Base-by-base conservation (phyloP, 352 stramenopile species). In the Phytopythium helicoides region DNA sequence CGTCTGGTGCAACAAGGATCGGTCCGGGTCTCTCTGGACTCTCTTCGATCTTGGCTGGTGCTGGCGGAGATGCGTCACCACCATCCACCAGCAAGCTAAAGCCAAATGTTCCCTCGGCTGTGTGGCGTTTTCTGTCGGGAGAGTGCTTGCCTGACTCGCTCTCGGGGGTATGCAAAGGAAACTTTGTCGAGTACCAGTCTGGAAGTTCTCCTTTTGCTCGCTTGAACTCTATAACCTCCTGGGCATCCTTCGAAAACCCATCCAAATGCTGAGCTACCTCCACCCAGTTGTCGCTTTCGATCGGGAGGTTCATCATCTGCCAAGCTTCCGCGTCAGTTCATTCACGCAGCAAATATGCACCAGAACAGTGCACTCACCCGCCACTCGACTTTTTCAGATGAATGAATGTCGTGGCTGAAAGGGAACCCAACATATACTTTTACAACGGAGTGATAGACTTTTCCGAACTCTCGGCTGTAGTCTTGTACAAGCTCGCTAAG, bases 401-500 rank as follows among this genome's bases (percentile, higher is more conserved):
- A 94, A 62, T 95, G 84, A 39, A 94, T 92, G 47, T 92, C 73
- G 51, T 93, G 85, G 19, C 73, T 79, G 22, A 96, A 80, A 3
- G 86, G 85, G n/a, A 95, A 90, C 0, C 86, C 86, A 2, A 94
- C 66, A 60, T 92, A 92, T 15, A 96, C 64, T 46, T 88, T 91
- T 18, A 75, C 62, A 6, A 95, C 77, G 1, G 62, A 61, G 62
- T 94, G 86, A 49, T 65, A 86, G 25, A 89, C 63, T 8, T 61
- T 71, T 28, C 70, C 52, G 49, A 91, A 96, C 46, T 86, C 66
- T 22, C 64, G 64, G 35, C 66, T 70, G 55, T 80, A 95, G 47
- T 94, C 81, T 11, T 80, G 56, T 23, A 95, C 59, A 1, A 96
- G 58, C 25, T 86, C 80, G 33, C 81, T 87, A 7, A 95, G 64